phyloP scores from a whole-genome alignment of 352 stramenopile genomes.

The Bremia lactucae region DNA sequence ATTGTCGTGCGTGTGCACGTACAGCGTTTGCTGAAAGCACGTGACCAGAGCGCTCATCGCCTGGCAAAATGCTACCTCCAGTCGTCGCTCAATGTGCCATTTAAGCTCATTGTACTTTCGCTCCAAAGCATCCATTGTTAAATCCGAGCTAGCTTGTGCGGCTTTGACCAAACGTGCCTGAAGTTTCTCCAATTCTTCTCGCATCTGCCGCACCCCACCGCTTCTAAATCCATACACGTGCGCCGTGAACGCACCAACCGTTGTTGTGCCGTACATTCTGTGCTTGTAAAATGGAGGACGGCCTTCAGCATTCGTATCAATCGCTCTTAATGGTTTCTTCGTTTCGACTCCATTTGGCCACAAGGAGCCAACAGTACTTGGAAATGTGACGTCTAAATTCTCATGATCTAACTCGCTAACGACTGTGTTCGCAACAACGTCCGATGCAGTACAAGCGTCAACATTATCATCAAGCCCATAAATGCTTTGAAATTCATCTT shows the following conservation, averaged over 20 bases:
- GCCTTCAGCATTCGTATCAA: slow-evolving; percentile 9
- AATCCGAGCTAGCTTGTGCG: slow-evolving; percentile 46
- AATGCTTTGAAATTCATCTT: slow-evolving; percentile 30
- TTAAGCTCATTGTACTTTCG: slow-evolving; percentile 73
- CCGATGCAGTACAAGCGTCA: slow-evolving; percentile 7
- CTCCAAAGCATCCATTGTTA: slow-evolving; percentile 63
- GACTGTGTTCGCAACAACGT: slow-evolving; percentile 7
- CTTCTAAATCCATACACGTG: slow-evolving; percentile 79
- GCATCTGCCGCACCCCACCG: slow-evolving; percentile 66
- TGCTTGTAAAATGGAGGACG: slow-evolving; percentile 37
- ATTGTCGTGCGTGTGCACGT: slow-evolving; percentile 59
- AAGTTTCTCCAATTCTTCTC: slow-evolving; percentile 49
- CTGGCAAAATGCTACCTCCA: slow-evolving; percentile 79
- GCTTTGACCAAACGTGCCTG: slow-evolving; percentile 38
- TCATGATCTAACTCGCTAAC: slow-evolving; percentile 5
- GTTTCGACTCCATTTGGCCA: slow-evolving; percentile 1
- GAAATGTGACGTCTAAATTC: slow-evolving; percentile 7
- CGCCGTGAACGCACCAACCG: slow-evolving; percentile 71
- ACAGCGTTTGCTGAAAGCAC: slow-evolving; percentile 80
- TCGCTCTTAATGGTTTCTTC: slow-evolving; percentile 9
- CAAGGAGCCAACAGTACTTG: background rate
- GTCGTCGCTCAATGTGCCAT: slow-evolving; percentile 72
- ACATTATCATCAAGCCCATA: slow-evolving; percentile 18
- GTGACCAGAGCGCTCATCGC: slow-evolving; percentile 73
- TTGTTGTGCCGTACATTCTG: slow-evolving; percentile 70